Base-by-base conservation (phyloP, 2,329 filamentous ascomycete species). In the Pseudogymnoascus sp. region DNA sequence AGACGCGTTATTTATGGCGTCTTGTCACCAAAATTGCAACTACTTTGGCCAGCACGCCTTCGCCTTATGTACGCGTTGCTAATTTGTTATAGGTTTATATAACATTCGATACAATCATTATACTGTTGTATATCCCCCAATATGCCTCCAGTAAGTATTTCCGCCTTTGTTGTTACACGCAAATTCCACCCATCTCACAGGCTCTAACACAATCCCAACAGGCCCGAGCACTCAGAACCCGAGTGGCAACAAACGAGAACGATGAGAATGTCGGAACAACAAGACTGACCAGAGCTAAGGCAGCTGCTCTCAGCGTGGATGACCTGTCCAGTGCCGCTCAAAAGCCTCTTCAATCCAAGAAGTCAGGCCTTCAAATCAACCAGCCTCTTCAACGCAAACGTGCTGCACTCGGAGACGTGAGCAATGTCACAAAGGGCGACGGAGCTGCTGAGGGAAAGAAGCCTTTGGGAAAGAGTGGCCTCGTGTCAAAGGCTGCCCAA, bases 281-380 rank as follows among this genome's bases (percentile, higher is more conserved):
- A 78, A 91, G 92, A 78, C 80, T 97, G 74, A 97, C 94, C 71
- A 86, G 94, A 78, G 92, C 94, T 68, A 97, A 97, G 80, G 87
- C 92, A 60, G 91, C 91, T 63, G 88, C 89, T 58, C 81, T 84
- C 65, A 81, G 79, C 72, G 83, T 80, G 68, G 87, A 88, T 68
- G 88, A 88, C 61, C 76, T 78, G 61, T 76, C 79, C 25, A 85
- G 29, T 44, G 67, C 58, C 70, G 77, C 81, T 33, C 84, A 84
- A 72, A 88, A 87, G 71, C 80, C 85, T 29, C 76, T 91, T 60
- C 87, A 89, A 75, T 80, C 85, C 59, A 92, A 92, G 78, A 91
- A 87, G 75, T 77, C 85, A 13, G 76, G 80, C 29, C 74, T 78
- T 58, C 48, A 55, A 55, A 80, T 77, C 68, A 74, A 75, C 63